Evolutionary conservation across 371 early-diverging fungal species (phyloP).

Genomic region (Apophysomyces variabilis): DNA sequence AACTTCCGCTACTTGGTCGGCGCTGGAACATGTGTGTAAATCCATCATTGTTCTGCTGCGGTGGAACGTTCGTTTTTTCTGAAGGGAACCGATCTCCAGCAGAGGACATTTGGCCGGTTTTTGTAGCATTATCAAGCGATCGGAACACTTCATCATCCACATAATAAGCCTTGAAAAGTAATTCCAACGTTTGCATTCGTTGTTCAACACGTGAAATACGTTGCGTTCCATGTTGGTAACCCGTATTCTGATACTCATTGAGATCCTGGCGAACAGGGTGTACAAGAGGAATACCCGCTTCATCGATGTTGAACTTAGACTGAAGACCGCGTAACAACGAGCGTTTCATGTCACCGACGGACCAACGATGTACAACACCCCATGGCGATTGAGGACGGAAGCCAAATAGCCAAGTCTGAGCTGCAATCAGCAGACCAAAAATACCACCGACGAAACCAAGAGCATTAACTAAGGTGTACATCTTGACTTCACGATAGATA

Average conservation of each 20-base stretch:
- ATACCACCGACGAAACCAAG: slow-evolving; percentile 58
- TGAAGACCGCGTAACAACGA: slow-evolving; percentile 46
- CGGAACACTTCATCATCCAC: slow-evolving; percentile 29
- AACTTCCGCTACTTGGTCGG: slow-evolving; percentile 45
- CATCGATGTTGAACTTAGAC: slow-evolving; percentile 42
- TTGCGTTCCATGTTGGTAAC: slow-evolving; percentile 37
- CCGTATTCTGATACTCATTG: slow-evolving; percentile 33
- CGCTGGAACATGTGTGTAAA: slow-evolving; percentile 54
- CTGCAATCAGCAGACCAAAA: slow-evolving; percentile 49
- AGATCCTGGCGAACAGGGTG: slow-evolving; percentile 53
- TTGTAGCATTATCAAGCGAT: slow-evolving; percentile 42
- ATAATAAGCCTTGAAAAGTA: slow-evolving; percentile 5
- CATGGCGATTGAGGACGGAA: slow-evolving; percentile 54
- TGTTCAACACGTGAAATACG: slow-evolving; percentile 25
- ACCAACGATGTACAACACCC: slow-evolving; percentile 58
- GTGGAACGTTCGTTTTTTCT: slow-evolving; percentile 14
- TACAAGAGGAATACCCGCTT: slow-evolving; percentile 48
- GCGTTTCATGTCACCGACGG: slow-evolving; percentile 48
- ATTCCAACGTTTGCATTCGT: slow-evolving; percentile 3
- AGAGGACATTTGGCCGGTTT: neutral
- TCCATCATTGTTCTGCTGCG: slow-evolving; percentile 18
- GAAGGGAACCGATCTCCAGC: slow-evolving; percentile 4
- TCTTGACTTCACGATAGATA: slow-evolving; percentile 48
- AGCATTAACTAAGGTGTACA: slow-evolving; percentile 52
- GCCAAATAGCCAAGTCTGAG: slow-evolving; percentile 56